Evolutionary conservation across 2,329 filamentous ascomycete species (phyloP).

Genomic region (Clonostachys rhizophaga): DNA sequence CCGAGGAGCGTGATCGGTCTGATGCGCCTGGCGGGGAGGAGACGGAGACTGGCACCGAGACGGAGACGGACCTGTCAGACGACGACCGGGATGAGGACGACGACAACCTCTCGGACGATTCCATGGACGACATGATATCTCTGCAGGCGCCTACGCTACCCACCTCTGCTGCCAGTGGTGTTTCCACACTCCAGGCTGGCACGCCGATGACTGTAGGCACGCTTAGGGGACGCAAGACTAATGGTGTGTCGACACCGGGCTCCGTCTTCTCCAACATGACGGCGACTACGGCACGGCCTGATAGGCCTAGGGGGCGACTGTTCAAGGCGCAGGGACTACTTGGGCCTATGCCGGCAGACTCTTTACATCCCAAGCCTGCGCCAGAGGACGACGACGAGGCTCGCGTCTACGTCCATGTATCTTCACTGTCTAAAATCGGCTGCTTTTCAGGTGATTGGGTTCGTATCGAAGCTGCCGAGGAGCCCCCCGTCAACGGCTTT

Average conservation of each 20-base stretch:
- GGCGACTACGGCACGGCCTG: conserved; percentile 72
- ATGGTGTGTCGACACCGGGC: conserved; percentile 75
- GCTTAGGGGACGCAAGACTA: conserved; percentile 54
- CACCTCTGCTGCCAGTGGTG: conserved; percentile 70
- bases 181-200: conserved; percentile 75
- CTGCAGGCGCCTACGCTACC: conserved; percentile 75
- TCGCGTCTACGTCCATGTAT: conserved; percentile 85
- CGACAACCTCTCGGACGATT: conserved; percentile 80
- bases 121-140: conserved; percentile 89
- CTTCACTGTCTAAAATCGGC: conserved; percentile 79
- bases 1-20: conserved; percentile 68
- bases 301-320: conserved; percentile 68
- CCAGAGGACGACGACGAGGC: conserved; percentile 81
- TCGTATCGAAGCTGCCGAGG: conserved; percentile 71
- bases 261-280: conserved; percentile 90
- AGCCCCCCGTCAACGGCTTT: conserved; percentile 64
- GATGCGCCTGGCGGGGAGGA: conserved; percentile 54
- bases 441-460: conserved; percentile 99
- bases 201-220: conserved; percentile 70
- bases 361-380: conserved; percentile 78
- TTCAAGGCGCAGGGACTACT: conserved; percentile 82
- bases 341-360: conserved; percentile 64
- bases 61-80: conserved; percentile 57
- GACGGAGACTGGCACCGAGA: conserved; percentile 55
- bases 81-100: conserved; percentile 59